A percentile compares a stretch with the other conserved stretches of the same genome.
Evolutionary conservation across 2,329 filamentous ascomycete species (phyloP).

Genomic region (Herpotrichia juniperi): DNA sequence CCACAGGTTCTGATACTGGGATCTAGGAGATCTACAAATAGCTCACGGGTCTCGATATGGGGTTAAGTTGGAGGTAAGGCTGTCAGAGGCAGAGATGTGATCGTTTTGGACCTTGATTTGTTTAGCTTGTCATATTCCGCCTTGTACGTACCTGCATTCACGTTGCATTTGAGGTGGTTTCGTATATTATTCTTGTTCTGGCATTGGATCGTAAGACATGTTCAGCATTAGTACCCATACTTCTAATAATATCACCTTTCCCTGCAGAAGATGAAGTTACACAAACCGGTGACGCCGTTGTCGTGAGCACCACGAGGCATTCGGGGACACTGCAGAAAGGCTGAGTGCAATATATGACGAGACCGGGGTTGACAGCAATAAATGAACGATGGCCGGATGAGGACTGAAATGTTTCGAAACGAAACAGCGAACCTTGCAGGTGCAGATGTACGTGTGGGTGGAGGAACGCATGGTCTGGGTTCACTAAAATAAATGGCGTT

Average conservation of each 20-base stretch:
- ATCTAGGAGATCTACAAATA: constrained; percentile 3
- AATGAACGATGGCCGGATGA: constrained; percentile 7
- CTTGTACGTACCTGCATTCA: background rate
- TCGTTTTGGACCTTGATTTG: background rate
- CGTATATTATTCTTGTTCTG: background rate
- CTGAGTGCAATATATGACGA: background rate
- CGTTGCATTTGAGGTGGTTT: background rate
- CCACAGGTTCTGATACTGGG: background rate
- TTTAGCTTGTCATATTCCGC: background rate
- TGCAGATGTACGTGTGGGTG: background rate
- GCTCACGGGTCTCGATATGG: background rate
- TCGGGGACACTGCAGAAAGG: background rate
- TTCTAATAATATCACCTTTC: background rate
- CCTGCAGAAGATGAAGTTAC: background rate
- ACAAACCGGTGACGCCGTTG: background rate
- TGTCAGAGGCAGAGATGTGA: background rate
- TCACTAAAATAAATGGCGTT: constrained; percentile 1
- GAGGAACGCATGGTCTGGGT: constrained; percentile 3
- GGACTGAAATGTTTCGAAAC: constrained; percentile 16
- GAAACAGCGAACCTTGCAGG: background rate
- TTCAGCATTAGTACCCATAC: background rate
- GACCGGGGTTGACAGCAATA: constrained; percentile 1
- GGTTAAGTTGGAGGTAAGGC: background rate
- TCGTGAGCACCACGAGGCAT: constrained; percentile 5
- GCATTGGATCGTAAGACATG: background rate